Percentiles rank a stretch among this genome's conserved stretches.
These are phyloP conservation scores for Candida parachauliodes DNA, from an alignment of 805 yeast genomes.

Conservation along the genomic window DNA sequence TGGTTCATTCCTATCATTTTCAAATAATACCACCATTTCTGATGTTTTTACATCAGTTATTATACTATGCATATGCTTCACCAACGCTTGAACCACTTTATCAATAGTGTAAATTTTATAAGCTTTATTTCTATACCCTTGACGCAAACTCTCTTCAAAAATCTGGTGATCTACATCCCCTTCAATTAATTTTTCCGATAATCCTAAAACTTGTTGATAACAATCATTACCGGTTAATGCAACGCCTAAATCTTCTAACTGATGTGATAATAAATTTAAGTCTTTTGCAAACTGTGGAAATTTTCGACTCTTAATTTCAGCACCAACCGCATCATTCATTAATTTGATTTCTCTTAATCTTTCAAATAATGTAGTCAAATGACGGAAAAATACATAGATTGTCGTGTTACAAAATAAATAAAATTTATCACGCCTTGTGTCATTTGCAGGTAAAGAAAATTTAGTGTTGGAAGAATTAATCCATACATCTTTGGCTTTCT, in stretches of 20 bases:
- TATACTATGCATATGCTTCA: slow-evolving; percentile 82
- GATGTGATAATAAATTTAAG: slow-evolving; percentile 74
- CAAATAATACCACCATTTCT: slow-evolving; percentile 78
- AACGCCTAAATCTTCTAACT: slow-evolving; percentile 76
- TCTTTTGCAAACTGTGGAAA: slow-evolving; percentile 81
- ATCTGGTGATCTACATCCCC: slow-evolving; percentile 90
- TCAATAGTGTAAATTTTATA: slow-evolving; percentile 90
- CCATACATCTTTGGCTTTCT: slow-evolving; percentile 41
- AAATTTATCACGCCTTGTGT: slow-evolving; percentile 47
- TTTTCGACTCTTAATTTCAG: slow-evolving; percentile 62
- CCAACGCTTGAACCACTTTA: slow-evolving; percentile 71
- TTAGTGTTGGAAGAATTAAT: slow-evolving; percentile 34
- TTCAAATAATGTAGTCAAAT: slow-evolving; percentile 74
- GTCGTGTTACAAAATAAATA: slow-evolving; percentile 87
- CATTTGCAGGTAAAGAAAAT: slow-evolving; percentile 23
- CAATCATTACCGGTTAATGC: slow-evolving; percentile 63
- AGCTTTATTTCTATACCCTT: slow-evolving; percentile 90
- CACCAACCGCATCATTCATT: slow-evolving; percentile 65
- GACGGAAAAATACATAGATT: slow-evolving; percentile 85
- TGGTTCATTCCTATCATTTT: slow-evolving; percentile 64
- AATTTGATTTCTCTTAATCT: slow-evolving; percentile 75
- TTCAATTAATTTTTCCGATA: slow-evolving; percentile 75
- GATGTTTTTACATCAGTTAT: slow-evolving; percentile 76
- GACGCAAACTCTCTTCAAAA: slow-evolving; percentile 94
- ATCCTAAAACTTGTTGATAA: slow-evolving; percentile 71